Base-by-base conservation (phyloP, 140 eudicot genomes). In the Erigeron philadelphicus region DNA sequence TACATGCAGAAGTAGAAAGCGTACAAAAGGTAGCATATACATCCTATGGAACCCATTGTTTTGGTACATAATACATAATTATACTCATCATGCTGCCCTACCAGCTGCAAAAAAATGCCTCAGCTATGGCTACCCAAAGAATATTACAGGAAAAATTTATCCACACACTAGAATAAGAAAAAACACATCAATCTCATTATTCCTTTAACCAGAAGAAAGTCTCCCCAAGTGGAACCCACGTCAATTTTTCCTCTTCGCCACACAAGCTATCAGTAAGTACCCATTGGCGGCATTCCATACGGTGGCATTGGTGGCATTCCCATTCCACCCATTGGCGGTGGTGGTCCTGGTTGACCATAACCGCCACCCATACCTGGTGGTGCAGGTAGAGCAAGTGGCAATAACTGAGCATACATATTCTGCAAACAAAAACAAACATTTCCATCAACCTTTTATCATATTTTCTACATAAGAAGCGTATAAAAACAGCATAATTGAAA, bases 351-450 rank as follows among this genome's bases (percentile, higher is more conserved):
- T 49, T 95, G 96, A 18, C 88, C 88, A 10, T 83, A 85, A 31
- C 82, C 78, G 23, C 90, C 82, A 64, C 95, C 95, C 57, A 90
- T 90, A 83, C 85, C 87, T 46, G 96, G 88, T 19, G 98, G 98
- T 3, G 98, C 96, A 42, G 98, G 98, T 62, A 92, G 84, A 73
- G 98, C 98, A 67, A 91, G 97, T 73, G 98, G 98, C 71, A 92
- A 80, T 78, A 92, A 79, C 74, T 92, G 98, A 16, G 98, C 98
- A 55, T 92, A 88, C 98, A 86, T 86, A 81, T 92, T 92, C 98
- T 92, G 95, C 85, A 78, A 81, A 54, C 78, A 62, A 61, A 2
- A 31, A 67, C n/a, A 21, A 25, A n/a, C 64, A 62, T 6, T 10
- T 56, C 60, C 18, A 82, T 65, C 43, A 66, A 56, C 55, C 61